Base-by-base conservation (phyloP, 108 stramenopile genomes). In the Aurantiochytrium sp. region DNA sequence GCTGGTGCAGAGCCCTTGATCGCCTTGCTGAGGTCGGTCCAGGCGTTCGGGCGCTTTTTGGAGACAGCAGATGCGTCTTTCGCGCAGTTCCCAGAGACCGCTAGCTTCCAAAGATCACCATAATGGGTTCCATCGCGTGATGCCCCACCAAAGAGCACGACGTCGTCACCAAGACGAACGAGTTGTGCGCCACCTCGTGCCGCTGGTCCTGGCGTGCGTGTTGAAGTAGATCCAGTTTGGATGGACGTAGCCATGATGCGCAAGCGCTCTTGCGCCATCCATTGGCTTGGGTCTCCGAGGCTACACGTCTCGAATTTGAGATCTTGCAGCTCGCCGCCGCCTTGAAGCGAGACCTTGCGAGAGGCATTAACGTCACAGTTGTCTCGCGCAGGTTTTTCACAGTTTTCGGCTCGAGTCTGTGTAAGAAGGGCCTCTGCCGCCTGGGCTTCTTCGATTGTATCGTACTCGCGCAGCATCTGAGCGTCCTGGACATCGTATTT, bases 121-220 rank as follows among this genome's bases (percentile, higher is more conserved):
- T 21, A 83, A 45, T 83, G 49, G 3, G 51, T 12, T 23, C 76
- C 76, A 53, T 83, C 76, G n/a, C 76, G 45, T 0, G 49, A 6
- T 12, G 76, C 76, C 14, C 76, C 76, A 12, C 76, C 76, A 83
- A 83, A 83, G 45, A 83, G 49, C 51, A 83, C 76, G 76, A 83
- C n/a, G 23, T 53, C 42, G 25, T 69, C 42, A 23, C 42, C 64
- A 16, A 57, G 16, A 57, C 55, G 55, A 8, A 57, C 55, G 16
- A 57, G 55, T 0, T 16, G 8, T 57, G 55, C 8, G 55, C 55
- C 55, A 16, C 55, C 55, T 8, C 55, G 55, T 16, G 55, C 55
- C 0, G 35, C 35, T 0, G 35, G 35, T 35, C 35, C 35, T 35
- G 35, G 35, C 35, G 35, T 35, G 35, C 35, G 35, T 35, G 35